A percentile compares a stretch with the other conserved stretches of the same genome.
These are phyloP conservation scores for Rhizopogon roseolus DNA, from an alignment of 768 basidiomycete genomes.

Conservation along the genomic window DNA sequence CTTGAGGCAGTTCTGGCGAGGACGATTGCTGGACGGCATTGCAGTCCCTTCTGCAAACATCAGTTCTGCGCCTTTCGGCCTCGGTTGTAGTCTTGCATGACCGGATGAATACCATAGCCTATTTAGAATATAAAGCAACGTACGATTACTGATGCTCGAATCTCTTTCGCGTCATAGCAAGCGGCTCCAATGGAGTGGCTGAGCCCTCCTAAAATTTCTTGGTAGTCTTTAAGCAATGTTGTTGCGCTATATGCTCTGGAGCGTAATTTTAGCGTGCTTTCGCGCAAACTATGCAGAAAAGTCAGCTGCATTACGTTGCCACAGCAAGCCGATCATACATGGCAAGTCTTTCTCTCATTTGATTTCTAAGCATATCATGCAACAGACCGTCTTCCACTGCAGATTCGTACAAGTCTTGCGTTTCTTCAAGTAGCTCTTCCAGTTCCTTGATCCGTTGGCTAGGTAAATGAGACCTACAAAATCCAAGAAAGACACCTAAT, in stretches of 20 bases:
- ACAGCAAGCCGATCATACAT: background rate
- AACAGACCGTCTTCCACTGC: background rate
- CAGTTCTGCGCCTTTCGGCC: background rate
- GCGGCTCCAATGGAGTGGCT: background rate
- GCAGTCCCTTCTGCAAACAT: background rate
- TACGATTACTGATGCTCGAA: background rate
- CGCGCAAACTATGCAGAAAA: background rate
- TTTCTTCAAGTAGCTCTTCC: background rate
- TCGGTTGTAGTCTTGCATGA: background rate
- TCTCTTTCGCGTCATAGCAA: background rate
- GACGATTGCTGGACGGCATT: background rate
- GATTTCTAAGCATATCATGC: background rate
- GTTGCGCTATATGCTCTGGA: background rate
- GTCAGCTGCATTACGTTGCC: background rate
- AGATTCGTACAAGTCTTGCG: background rate
- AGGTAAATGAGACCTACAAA: background rate
- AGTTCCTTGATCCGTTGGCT: slow-evolving; percentile 2
- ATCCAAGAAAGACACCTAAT: background rate
- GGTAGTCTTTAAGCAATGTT: background rate
- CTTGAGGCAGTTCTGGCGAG: background rate
- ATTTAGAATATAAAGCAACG: background rate
- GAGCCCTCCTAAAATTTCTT: background rate
- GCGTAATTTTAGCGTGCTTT: background rate
- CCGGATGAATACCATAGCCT: background rate
- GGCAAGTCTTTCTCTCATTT: background rate